Percentiles rank a stretch among this genome's conserved stretches.
phyloP scores from a whole-genome alignment of 352 stramenopile species.

The Phytophthora multivora region DNA sequence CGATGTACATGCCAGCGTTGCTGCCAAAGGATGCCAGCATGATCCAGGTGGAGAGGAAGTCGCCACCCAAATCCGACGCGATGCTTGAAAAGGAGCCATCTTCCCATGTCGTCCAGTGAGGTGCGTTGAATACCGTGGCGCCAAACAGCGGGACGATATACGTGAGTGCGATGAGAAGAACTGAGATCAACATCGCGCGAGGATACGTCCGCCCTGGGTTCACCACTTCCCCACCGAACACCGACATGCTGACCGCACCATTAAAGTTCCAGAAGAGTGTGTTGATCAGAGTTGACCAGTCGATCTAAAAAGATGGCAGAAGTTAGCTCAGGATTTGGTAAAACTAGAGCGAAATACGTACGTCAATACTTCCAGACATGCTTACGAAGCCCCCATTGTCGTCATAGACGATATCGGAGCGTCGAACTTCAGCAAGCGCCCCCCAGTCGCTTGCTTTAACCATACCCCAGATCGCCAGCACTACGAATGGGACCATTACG shows the following conservation, averaged over 20 bases:
- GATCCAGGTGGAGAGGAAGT: constrained; percentile 90
- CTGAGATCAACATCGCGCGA: constrained; percentile 76
- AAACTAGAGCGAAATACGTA: constrained; percentile 2
- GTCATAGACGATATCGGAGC: constrained; percentile 41
- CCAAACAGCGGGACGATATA: constrained; percentile 92
- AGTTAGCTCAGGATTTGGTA: background rate
- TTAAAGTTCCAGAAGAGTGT: constrained; percentile 97
- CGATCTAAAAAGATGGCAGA: constrained; percentile 6
- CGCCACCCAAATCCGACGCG: constrained; percentile 79
- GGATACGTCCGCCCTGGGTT: constrained; percentile 84
- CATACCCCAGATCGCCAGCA: constrained; percentile 60
- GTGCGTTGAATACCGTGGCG: constrained; percentile 66
- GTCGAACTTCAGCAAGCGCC: constrained; percentile 41
- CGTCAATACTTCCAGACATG: constrained; percentile 37
- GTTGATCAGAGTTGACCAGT: constrained; percentile 87
- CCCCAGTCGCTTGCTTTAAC: constrained; percentile 38
- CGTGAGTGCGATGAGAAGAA: constrained; percentile 81
- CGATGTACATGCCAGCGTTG: constrained; percentile 93
- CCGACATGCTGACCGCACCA: constrained; percentile 87
- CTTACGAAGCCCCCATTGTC: constrained; percentile 42
- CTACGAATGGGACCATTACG: constrained; percentile 91
- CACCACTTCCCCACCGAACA: constrained; percentile 90
- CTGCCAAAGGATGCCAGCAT: constrained; percentile 89
- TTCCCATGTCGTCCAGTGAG: constrained; percentile 84
- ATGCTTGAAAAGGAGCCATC: constrained; percentile 91